phyloP scores from a whole-genome alignment of 129 eudicot genomes.

The Scalesia atractyloides region DNA sequence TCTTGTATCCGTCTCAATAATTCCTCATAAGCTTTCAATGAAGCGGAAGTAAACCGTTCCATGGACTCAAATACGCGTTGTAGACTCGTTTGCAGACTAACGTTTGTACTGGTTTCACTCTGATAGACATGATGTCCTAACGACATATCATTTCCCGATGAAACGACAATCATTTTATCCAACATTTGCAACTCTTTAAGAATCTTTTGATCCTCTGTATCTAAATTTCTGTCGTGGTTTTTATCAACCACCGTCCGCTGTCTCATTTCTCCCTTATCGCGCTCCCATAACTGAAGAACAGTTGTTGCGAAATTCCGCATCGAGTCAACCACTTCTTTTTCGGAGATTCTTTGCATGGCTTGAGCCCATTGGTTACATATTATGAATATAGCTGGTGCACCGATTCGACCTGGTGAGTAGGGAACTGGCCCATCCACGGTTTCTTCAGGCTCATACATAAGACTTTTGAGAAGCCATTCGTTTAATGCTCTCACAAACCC shows the following conservation, averaged over 20 bases:
- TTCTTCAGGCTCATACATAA: constrained; percentile 78
- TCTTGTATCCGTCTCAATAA: constrained; percentile 72
- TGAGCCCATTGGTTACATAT: constrained; percentile 90
- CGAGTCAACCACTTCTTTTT: constrained; percentile 75
- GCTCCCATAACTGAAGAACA: constrained; percentile 80
- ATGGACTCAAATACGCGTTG: constrained; percentile 76
- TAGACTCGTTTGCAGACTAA: constrained; percentile 70
- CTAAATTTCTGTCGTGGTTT: constrained; percentile 61
- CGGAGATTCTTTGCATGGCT: constrained; percentile 71
- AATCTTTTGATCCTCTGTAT: constrained; percentile 82
- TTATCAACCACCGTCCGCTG: constrained; percentile 56
- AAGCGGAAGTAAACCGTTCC: constrained; percentile 65
- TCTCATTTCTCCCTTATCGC: constrained; percentile 71
- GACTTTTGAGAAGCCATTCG: constrained; percentile 81
- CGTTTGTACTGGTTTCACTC: constrained; percentile 79
- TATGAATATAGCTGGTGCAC: constrained; percentile 81
- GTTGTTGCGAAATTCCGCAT: constrained; percentile 66
- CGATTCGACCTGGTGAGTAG: constrained; percentile 88
- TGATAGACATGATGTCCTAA: constrained; percentile 70
- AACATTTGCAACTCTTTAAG: constrained; percentile 74
- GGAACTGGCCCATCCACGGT: constrained; percentile 85
- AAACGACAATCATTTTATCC: constrained; percentile 68
- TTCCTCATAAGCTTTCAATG: constrained; percentile 79
- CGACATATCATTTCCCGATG: constrained; percentile 43
- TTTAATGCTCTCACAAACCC: constrained; percentile 71